Conservation (phyloP, 2,329 filamentous ascomycete species). For the Pseudogymnoascus sp. region DNA sequence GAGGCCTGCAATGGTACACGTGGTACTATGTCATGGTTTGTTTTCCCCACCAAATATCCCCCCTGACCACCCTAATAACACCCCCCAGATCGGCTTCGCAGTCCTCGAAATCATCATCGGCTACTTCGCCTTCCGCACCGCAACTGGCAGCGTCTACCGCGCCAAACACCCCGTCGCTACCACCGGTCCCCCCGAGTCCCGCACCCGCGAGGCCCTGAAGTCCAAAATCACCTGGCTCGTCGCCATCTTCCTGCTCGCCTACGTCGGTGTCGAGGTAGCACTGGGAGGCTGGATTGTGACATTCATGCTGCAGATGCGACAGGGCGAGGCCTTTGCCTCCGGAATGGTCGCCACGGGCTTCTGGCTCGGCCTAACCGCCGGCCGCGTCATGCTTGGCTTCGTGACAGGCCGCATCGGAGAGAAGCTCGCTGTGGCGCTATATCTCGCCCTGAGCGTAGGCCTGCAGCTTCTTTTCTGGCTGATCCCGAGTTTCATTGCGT, state of each 20-base stretch:
- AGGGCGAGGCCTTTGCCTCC: constrained; percentile 60
- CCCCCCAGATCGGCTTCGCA: constrained; percentile 41
- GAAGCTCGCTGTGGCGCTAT: constrained; percentile 53
- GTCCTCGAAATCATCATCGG: constrained; percentile 47
- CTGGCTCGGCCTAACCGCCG: constrained; percentile 74
- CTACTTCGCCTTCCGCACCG: constrained; percentile 52
- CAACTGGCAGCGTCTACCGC: constrained; percentile 50
- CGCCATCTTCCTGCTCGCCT: constrained; percentile 66
- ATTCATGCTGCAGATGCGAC: constrained; percentile 74
- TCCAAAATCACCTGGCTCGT: constrained; percentile 61
- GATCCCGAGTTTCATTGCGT: constrained; percentile 66
- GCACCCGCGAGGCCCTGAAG: constrained; percentile 29
- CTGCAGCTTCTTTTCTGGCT: constrained; percentile 74
- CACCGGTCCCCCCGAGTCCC: constrained; percentile 13
- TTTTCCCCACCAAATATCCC: constrained; percentile 2
- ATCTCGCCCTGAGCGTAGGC: constrained; percentile 54
- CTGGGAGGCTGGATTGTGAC: constrained; percentile 75
- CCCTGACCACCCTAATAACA: not conserved
- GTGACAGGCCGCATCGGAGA: constrained; percentile 67
- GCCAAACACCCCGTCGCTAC: constrained; percentile 35
- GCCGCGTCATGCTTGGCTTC: constrained; percentile 65
- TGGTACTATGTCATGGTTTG: constrained; percentile 64
- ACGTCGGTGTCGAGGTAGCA: constrained; percentile 70
- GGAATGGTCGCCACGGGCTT: constrained; percentile 73
- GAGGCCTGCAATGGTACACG: constrained; percentile 54